phyloP scores from a whole-genome alignment of 2,329 filamentous ascomycete genomes.

The Colletotrichum costaricense region DNA sequence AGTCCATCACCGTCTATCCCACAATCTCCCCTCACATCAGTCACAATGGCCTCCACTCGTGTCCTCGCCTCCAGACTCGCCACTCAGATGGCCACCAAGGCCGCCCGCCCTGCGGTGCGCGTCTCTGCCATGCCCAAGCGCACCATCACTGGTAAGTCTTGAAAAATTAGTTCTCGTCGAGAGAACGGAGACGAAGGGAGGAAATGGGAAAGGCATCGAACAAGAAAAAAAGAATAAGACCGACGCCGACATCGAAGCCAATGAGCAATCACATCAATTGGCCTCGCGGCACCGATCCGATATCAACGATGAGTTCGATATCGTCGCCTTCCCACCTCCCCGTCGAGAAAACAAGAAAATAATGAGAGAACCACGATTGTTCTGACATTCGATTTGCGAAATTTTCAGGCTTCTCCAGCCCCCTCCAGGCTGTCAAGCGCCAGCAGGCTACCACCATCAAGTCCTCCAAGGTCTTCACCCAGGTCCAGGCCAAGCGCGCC shows the following conservation, averaged over 20 bases:
- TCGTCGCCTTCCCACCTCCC: conserved; percentile 16
- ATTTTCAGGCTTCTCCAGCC: conserved; percentile 64
- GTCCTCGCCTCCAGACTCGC: conserved; percentile 83
- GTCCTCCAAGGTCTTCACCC: conserved; percentile 73
- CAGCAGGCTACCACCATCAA: conserved; percentile 75
- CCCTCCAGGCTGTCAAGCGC: conserved; percentile 82
- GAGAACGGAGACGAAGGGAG: conserved; percentile 8
- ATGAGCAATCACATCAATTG: conserved; percentile 44
- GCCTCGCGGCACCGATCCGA: conserved; percentile 36
- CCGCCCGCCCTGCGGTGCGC: conserved; percentile 80
- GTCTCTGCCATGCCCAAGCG: conserved; percentile 77
- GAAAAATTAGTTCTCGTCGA: neutral
- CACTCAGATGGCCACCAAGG: conserved; percentile 79
- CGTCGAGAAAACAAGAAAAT: conserved; percentile 1
- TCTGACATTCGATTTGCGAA: conserved; percentile 45
- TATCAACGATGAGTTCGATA: conserved; percentile 12
- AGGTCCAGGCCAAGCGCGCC: conserved; percentile 72
- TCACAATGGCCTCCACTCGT: conserved; percentile 84
- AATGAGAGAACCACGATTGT: conserved; percentile 33
- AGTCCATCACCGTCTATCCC: conserved; percentile 42
- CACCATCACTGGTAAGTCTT: conserved; percentile 77
- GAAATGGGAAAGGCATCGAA: neutral
- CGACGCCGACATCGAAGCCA: conserved; percentile 15
- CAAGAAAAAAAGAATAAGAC: neutral
- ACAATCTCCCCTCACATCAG: conserved; percentile 61